Evolutionary conservation across 129 eudicot genomes (phyloP).

Genomic region (Mikania micrantha): DNA sequence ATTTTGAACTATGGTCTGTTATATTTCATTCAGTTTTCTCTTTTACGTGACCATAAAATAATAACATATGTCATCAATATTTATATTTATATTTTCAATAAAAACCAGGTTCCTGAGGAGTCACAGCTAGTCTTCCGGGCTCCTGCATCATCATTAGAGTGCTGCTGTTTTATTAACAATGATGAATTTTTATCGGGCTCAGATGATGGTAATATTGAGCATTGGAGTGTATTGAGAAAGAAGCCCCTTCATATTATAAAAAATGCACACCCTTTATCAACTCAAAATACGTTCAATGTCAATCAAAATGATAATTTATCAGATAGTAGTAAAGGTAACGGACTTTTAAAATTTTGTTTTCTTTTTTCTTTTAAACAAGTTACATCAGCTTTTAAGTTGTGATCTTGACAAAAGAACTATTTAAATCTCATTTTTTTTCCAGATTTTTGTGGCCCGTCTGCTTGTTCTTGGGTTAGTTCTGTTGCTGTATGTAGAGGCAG

Average conservation of each 20-base stretch:
- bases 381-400: not conserved
- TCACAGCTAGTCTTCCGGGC: slow-evolving; percentile 78
- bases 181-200: slow-evolving; percentile 95
- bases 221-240: slow-evolving; percentile 69
- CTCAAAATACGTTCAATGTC: slow-evolving; percentile 21
- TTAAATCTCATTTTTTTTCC: slow-evolving; percentile 1
- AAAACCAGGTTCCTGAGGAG: slow-evolving; percentile 83
- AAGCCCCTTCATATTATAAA: slow-evolving; percentile 77
- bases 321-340: slow-evolving; percentile 59
- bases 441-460: slow-evolving; percentile 39
- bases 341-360: not conserved
- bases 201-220: slow-evolving; percentile 94
- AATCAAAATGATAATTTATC: slow-evolving; percentile 28
- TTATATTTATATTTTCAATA: not conserved
- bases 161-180: slow-evolving; percentile 79
- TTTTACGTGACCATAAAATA: not conserved
- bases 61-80: not conserved
- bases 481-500: slow-evolving; percentile 79
- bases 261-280: slow-evolving; percentile 65
- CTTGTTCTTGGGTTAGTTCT: slow-evolving; percentile 82
- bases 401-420: not conserved
- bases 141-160: slow-evolving; percentile 73
- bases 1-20: too few species aligned
- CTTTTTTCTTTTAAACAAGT: not conserved
- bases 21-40: not conserved